These are phyloP conservation scores for Neonectria magnoliae DNA, from an alignment of 2,329 filamentous ascomycete species.

Conservation along the genomic window DNA sequence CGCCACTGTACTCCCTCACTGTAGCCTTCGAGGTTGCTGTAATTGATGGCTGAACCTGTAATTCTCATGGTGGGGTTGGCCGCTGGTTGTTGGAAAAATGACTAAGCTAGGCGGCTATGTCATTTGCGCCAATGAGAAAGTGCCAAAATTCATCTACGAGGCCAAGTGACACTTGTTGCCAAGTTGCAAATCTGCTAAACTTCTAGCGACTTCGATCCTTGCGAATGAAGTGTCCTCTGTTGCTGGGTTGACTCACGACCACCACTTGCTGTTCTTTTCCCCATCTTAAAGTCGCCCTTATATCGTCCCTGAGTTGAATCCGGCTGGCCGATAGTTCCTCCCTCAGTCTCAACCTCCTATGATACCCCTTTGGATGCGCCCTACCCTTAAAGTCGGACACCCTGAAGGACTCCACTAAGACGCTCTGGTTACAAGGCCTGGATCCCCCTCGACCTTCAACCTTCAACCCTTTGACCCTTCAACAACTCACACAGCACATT, in stretches of 20 bases:
- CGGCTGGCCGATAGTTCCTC: constrained; percentile 5
- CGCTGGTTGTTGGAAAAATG: constrained; percentile 8
- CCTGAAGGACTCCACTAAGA: constrained; percentile 11
- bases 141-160: constrained; percentile 30
- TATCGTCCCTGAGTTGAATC: neutral
- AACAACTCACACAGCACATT: neutral
- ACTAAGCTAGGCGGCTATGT: constrained; percentile 22
- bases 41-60: neutral
- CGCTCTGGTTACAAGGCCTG: neutral
- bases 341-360: neutral
- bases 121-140: constrained; percentile 32
- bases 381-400: neutral
- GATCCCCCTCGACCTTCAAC: neutral
- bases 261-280: constrained; percentile 14
- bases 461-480: neutral
- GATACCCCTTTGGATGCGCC: constrained; percentile 7
- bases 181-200: constrained; percentile 35
- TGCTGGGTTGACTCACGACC: constrained; percentile 36
- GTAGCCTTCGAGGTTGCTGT: constrained; percentile 14
- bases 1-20: neutral
- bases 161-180: constrained; percentile 34
- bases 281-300: constrained; percentile 13
- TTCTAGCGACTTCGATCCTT: constrained; percentile 43
- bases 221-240: constrained; percentile 39
- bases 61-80: neutral